Percentiles rank a stretch among this genome's conserved stretches.
Evolutionary conservation across 2,329 filamentous ascomycete genomes (phyloP).

Genomic region (Madurella fahalii): DNA sequence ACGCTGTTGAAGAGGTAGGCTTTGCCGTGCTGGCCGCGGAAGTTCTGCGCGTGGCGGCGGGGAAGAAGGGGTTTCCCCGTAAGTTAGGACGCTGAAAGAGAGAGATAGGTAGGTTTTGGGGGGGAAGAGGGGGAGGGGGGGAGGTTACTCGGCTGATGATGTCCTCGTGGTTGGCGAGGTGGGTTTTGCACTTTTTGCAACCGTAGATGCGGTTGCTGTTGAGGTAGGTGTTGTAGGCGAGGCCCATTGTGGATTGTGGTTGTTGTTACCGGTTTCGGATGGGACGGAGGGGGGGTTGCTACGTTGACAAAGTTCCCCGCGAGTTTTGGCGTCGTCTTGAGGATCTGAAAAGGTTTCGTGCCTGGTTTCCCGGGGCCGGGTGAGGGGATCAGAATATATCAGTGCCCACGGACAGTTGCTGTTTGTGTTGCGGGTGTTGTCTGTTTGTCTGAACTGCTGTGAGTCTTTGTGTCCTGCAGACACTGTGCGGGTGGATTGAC

Average conservation of each 20-base stretch:
- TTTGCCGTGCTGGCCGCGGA: slow-evolving; percentile 96
- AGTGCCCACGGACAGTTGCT: too few species aligned
- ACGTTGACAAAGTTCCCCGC: too few species aligned
- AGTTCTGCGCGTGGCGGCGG: slow-evolving; percentile 61
- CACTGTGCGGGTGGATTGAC: too few species aligned
- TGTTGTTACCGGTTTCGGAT: neutral
- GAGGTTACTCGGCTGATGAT: slow-evolving; percentile 78
- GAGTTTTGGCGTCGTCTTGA: too few species aligned
- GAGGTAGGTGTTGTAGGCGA: slow-evolving; percentile 88
- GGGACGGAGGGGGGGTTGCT: too few species aligned
- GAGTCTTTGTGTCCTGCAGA: too few species aligned
- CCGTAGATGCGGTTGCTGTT: slow-evolving; percentile 84
- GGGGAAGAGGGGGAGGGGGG: slow-evolving; percentile 3
- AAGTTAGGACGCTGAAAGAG: neutral
- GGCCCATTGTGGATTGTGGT: slow-evolving; percentile 59
- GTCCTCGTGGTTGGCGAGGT: slow-evolving; percentile 91
- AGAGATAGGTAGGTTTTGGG: slow-evolving; percentile 1
- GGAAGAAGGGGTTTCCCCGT: neutral
- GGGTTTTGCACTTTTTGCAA: slow-evolving; percentile 92
- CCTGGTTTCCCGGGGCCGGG: too few species aligned
- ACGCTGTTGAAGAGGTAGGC: slow-evolving; percentile 94
- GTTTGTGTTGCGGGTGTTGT: too few species aligned
- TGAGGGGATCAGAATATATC: too few species aligned
- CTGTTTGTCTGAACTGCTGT: too few species aligned
- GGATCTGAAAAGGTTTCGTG: too few species aligned